Conservation (phyloP, 768 basidiomycete genomes). For the Trametes meyenii region DNA sequence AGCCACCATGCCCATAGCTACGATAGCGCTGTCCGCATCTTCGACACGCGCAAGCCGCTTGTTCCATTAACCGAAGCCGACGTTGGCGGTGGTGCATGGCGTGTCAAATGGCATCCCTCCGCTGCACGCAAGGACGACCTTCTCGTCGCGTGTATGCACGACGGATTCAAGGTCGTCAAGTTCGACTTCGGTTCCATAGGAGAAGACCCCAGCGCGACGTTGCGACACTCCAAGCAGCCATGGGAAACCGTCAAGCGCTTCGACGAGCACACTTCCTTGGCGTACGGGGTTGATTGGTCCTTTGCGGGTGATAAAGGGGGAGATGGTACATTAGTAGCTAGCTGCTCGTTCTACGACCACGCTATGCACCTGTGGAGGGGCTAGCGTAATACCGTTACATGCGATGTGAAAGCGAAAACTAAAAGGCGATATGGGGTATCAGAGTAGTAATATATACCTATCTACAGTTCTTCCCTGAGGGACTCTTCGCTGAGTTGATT, state of each 20-base stretch:
- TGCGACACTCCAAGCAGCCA: background rate
- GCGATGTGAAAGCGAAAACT: conserved; percentile 1
- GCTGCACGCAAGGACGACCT: conserved; percentile 67
- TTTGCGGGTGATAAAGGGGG: conserved; percentile 40
- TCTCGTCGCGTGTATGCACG: conserved; percentile 97
- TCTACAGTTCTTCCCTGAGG: no score
- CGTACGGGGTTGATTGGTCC: conserved; percentile 94
- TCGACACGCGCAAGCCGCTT: conserved; percentile 74
- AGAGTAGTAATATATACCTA: no score
- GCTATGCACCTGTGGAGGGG: conserved; percentile 77
- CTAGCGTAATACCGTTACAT: conserved; percentile 33
- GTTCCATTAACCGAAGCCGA: conserved; percentile 59
- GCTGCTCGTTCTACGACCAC: conserved; percentile 97
- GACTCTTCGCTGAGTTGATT: background rate
- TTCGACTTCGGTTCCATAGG: conserved; percentile 38
- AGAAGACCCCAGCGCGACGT: conserved; percentile 3
- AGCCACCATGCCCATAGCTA: conserved; percentile 57
- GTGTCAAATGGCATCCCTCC: conserved; percentile 93
- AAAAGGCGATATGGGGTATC: background rate
- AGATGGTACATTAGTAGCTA: conserved; percentile 63
- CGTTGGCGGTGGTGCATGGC: conserved; percentile 93
- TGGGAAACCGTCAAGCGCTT: conserved; percentile 58
- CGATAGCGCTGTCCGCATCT: conserved; percentile 76
- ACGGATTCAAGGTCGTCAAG: conserved; percentile 85
- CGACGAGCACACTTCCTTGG: conserved; percentile 78